Base-by-base conservation (phyloP, 2,329 filamentous ascomycete species). In the Diaporthe longicolla region DNA sequence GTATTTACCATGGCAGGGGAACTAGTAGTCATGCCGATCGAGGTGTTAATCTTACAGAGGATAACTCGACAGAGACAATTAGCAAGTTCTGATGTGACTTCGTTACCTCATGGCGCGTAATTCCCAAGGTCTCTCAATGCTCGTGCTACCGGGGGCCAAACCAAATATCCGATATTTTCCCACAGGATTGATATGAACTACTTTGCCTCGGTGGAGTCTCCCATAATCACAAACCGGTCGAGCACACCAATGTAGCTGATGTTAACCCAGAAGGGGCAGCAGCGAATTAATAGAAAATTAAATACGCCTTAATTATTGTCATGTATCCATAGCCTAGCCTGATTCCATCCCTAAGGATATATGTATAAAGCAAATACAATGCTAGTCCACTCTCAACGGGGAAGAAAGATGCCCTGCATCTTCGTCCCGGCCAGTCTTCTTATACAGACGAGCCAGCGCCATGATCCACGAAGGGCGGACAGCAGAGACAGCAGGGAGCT, bases 381-480 rank as follows among this genome's bases (percentile, higher is more conserved):
- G n/a, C 24, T 40, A 13, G 17, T 65, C 43, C 61, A 50, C 19
- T 10, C 48, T 50, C 10, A 17, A 52, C 45, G 37, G 10, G 26
- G 63, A 10, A 26, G 45, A 35, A 52, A 66, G 63, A 66, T 32
- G 29, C 13, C 29, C 29, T 1, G 37, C 45, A 40, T 37, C 63
- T 54, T 66, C 63, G 40, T 21, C 13, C 21, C 29, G 29, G 21
- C 63, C 63, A 21, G 9, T 40, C 9, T 32, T 66, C 48, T 40
- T 66, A 4, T 52, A 66, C 24, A 66, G 29, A 52, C 63, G 15
- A 26, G 21, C 45, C 29, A 66, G 8, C n/a, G 45, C 45, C 32
- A 52, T 19, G 19, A 37, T 26, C 63, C 63, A 66, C 10, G 63
- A 52, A 26, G 63, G 63, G 1, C 63, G 63, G 32, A 66, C 17